Percentiles rank a stretch among this genome's conserved stretches.
Conservation (phyloP, 805 yeast species). For the Candida boleticola region DNA sequence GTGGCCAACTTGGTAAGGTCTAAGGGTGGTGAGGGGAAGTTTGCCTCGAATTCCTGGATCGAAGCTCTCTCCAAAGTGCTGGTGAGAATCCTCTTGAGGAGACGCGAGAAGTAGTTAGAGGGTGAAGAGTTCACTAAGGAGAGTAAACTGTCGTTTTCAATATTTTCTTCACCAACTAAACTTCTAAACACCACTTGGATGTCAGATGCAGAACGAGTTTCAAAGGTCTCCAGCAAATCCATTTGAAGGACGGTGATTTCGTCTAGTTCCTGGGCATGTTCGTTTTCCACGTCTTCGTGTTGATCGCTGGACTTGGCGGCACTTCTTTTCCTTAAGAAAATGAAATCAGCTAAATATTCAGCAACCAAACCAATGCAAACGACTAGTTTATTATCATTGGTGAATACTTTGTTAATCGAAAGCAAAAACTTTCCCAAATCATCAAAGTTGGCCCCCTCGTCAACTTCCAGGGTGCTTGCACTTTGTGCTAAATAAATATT, state of each 20-base stretch:
- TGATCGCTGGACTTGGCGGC: not conserved
- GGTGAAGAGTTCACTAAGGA: not conserved
- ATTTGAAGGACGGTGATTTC: not conserved
- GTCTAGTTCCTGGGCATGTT: not conserved
- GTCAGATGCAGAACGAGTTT: not conserved
- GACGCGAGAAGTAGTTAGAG: constrained; percentile 16
- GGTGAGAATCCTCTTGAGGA: constrained; percentile 27
- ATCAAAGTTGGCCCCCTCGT: not conserved
- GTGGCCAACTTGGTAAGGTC: constrained; percentile 30
- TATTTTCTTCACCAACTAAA: not conserved
- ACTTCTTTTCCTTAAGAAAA: constrained; percentile 1
- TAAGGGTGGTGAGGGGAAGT: constrained; percentile 19
- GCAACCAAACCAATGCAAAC: not conserved
- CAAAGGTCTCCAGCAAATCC: not conserved
- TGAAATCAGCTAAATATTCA: constrained; percentile 4
- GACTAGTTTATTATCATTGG: not conserved
- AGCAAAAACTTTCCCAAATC: constrained; percentile 1
- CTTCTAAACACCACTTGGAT: not conserved
- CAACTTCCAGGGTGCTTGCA: not conserved
- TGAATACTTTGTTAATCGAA: not conserved
- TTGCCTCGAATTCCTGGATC: constrained; percentile 1
- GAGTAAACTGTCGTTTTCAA: not conserved
- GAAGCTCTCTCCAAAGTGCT: constrained; percentile 26
- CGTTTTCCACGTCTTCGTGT: not conserved
- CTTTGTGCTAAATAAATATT: constrained; percentile 32